These are phyloP conservation scores for Pseudonitzschia multistriata DNA, from an alignment of 108 stramenopile species.

Conservation along the genomic window DNA sequence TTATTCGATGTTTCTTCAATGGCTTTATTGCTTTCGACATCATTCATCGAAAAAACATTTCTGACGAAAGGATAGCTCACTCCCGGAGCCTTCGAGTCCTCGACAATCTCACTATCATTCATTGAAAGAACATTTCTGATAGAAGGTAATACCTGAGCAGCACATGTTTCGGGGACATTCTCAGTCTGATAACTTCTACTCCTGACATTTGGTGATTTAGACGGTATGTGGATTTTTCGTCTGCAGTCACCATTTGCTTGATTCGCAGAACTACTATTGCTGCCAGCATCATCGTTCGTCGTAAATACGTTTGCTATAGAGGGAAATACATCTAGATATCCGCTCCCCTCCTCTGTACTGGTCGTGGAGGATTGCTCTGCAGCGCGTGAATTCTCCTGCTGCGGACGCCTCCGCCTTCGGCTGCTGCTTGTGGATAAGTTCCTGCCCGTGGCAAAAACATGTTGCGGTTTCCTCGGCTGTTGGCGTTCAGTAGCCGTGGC, in stretches of 20 bases:
- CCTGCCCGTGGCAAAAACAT: background rate
- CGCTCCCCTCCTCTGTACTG: background rate
- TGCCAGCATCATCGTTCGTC: background rate
- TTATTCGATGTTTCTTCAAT: background rate
- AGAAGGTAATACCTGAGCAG: background rate
- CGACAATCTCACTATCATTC: background rate
- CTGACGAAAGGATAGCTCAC: slow-evolving; percentile 3
- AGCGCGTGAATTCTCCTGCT: background rate
- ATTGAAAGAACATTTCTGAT: slow-evolving; percentile 5
- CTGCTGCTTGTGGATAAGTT: background rate
- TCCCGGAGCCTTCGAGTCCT: background rate
- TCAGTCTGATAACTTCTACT: background rate
- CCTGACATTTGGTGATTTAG: background rate
- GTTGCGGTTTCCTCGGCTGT: background rate
- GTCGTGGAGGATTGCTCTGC: background rate
- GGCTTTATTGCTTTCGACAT: background rate
- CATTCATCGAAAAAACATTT: slow-evolving; percentile 14
- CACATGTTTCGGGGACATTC: slow-evolving; percentile 4
- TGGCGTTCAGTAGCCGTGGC: background rate
- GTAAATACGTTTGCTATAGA: background rate
- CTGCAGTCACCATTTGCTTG: background rate
- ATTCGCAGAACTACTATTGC: background rate
- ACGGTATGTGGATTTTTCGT: background rate
- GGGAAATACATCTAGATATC: background rate
- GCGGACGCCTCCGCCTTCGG: background rate